These are phyloP conservation scores for Alternaria rosae DNA, from an alignment of 2,329 filamentous ascomycete genomes.

Conservation along the genomic window DNA sequence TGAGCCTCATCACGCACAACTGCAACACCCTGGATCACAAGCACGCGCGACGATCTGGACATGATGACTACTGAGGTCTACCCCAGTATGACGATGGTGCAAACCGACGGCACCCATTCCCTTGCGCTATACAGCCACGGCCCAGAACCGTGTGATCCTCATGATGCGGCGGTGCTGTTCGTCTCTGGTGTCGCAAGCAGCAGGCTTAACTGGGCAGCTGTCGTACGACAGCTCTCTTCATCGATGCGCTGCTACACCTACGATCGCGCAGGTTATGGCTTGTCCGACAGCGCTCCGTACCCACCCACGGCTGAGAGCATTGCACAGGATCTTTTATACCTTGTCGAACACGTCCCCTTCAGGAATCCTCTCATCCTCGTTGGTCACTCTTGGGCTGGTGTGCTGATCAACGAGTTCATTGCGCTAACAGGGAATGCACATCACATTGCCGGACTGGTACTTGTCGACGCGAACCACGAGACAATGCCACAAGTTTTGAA, in stretches of 20 bases:
- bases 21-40: neutral
- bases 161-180: constrained; percentile 16
- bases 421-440: constrained; percentile 15
- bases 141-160: constrained; percentile 1
- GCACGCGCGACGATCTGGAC: neutral
- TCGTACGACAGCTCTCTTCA: constrained; percentile 17
- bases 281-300: constrained; percentile 23
- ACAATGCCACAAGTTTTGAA: constrained; percentile 17
- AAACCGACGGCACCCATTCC: neutral
- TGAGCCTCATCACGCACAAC: neutral
- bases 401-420: constrained; percentile 24
- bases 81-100: neutral
- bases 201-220: constrained; percentile 20
- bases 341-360: constrained; percentile 24
- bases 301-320: constrained; percentile 25
- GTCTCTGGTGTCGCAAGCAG: constrained; percentile 19
- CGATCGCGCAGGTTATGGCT: constrained; percentile 26
- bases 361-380: constrained; percentile 26
- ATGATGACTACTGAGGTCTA: neutral
- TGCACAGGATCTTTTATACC: constrained; percentile 18
- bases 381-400: constrained; percentile 31
- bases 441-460: constrained; percentile 27
- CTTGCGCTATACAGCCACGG: neutral
- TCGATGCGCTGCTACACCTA: constrained; percentile 28
- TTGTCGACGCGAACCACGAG: constrained; percentile 31